Conservation (phyloP, 805 yeast genomes). For the Kodamaea nitidulidarum region DNA sequence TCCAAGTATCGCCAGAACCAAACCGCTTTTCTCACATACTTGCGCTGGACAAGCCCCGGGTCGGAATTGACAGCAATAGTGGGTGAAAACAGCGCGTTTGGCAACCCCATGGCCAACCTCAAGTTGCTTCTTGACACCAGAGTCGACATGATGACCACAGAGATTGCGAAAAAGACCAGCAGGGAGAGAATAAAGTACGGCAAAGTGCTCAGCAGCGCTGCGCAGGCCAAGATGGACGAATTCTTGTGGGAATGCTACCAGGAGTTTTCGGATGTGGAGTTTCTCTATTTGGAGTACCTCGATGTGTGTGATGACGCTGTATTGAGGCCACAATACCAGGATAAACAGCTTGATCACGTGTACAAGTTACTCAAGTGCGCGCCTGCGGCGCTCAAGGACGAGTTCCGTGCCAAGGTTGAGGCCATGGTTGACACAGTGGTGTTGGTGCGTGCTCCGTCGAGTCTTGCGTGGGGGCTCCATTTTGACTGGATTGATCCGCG, state of each 20-base stretch:
- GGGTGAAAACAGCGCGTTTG: constrained; percentile 37
- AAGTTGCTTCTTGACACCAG: constrained; percentile 40
- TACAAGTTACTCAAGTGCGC: constrained; percentile 50
- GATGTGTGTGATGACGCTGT: constrained; percentile 59
- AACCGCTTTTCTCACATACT: constrained; percentile 44
- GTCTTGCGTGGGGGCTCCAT: constrained; percentile 67
- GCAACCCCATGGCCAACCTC: constrained; percentile 44
- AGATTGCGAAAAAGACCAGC: constrained; percentile 38
- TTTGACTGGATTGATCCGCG: constrained; percentile 70
- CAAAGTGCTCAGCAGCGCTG: constrained; percentile 38
- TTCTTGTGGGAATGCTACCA: constrained; percentile 46
- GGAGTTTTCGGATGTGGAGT: constrained; percentile 46
- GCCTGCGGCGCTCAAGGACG: constrained; percentile 42
- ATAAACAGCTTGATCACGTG: constrained; percentile 52
- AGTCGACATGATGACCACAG: constrained; percentile 36
- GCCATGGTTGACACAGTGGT: constrained; percentile 71
- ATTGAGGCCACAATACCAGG: constrained; percentile 56
- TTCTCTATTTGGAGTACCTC: constrained; percentile 52
- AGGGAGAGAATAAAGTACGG: constrained; percentile 50
- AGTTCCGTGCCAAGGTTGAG: constrained; percentile 39
- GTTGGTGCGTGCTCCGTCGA: constrained; percentile 51
- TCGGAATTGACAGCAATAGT: constrained; percentile 49
- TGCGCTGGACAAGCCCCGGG: constrained; percentile 53
- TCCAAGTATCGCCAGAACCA: constrained; percentile 24
- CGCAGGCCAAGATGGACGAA: constrained; percentile 33